These are phyloP conservation scores for Nannizzia gypsea DNA, from an alignment of 2,329 filamentous ascomycete species.

Conservation along the genomic window DNA sequence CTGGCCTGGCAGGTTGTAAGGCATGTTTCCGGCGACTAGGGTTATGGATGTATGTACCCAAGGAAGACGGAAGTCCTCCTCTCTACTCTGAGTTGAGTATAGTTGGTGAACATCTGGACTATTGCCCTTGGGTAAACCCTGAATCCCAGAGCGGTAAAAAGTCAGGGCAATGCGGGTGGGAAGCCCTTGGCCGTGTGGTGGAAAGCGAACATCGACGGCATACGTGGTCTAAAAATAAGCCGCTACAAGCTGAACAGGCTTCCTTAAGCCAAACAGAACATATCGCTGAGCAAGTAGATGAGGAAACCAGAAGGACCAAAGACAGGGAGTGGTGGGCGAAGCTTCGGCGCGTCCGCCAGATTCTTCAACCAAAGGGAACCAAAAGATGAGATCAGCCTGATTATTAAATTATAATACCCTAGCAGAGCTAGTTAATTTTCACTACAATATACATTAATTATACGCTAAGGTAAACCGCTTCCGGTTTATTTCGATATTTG, in stretches of 20 bases:
- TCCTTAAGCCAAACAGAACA: conserved; percentile 17
- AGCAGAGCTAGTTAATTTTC: neutral
- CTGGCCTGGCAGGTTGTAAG: conserved; percentile 63
- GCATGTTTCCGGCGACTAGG: conserved; percentile 82
- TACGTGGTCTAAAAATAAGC: conserved; percentile 19
- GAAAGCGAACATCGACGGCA: conserved; percentile 29
- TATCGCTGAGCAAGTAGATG: conserved; percentile 19
- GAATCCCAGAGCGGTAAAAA: conserved; percentile 44
- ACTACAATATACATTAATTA: neutral
- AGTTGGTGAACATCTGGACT: conserved; percentile 63
- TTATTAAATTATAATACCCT: neutral
- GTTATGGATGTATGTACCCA: conserved; percentile 85
- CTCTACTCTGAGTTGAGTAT: conserved; percentile 49
- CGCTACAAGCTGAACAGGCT: conserved; percentile 20
- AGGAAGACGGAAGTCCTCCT: conserved; percentile 41
- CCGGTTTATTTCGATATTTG: neutral
- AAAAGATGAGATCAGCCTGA: neutral
- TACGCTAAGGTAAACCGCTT: neutral
- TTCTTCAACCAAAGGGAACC: conserved; percentile 53
- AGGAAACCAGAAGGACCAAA: conserved; percentile 43
- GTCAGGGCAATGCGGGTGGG: conserved; percentile 33
- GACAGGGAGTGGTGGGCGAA: conserved; percentile 65
- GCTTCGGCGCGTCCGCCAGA: conserved; percentile 57
- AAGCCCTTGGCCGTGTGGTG: conserved; percentile 33
- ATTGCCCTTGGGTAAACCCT: conserved; percentile 67